These are phyloP conservation scores for Colletotrichum sp. DNA, from an alignment of 2,329 filamentous ascomycete species.

Conservation along the genomic window DNA sequence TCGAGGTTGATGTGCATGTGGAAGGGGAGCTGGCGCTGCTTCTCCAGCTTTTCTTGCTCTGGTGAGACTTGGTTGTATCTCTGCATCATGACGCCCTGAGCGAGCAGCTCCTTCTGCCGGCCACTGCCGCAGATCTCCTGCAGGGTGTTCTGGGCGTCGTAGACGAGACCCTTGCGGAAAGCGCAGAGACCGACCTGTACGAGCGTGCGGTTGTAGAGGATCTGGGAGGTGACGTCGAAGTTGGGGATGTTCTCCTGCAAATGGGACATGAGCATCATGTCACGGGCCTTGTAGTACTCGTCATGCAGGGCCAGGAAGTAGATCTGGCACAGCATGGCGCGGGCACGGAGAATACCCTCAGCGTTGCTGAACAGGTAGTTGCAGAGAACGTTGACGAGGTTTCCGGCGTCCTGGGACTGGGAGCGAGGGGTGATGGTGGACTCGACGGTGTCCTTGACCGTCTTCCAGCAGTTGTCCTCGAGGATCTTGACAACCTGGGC, in stretches of 20 bases:
- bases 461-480: constrained; percentile 93
- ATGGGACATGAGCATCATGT: constrained; percentile 99
- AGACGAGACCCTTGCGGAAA: constrained; percentile 95
- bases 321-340: constrained; percentile 97
- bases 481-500: constrained; percentile 91
- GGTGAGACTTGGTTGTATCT: constrained; percentile 95
- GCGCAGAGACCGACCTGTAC: constrained; percentile 98
- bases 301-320: constrained; percentile 98
- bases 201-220: constrained; percentile 96
- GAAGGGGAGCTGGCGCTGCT: constrained; percentile 97
- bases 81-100: constrained; percentile 98
- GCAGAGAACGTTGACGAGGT: constrained; percentile 86
- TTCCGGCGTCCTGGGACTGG: constrained; percentile 70
- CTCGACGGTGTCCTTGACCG: constrained; percentile 71
- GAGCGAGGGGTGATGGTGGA: constrained; percentile 81
- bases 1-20: constrained; percentile 99
- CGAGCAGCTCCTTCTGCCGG: constrained; percentile 95
- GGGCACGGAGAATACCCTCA: constrained; percentile 93
- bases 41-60: constrained; percentile 96
- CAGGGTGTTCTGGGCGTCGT: constrained; percentile 96
- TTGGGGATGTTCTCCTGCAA: constrained; percentile 95
- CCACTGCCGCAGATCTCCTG: constrained; percentile 98
- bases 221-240: constrained; percentile 97
- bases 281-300: constrained; percentile 95
- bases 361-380: constrained; percentile 94